Percentiles rank a stretch among this genome's conserved stretches.
These are phyloP conservation scores for Xylaria cubensis DNA, from an alignment of 495 filamentous ascomycete species.

Conservation along the genomic window DNA sequence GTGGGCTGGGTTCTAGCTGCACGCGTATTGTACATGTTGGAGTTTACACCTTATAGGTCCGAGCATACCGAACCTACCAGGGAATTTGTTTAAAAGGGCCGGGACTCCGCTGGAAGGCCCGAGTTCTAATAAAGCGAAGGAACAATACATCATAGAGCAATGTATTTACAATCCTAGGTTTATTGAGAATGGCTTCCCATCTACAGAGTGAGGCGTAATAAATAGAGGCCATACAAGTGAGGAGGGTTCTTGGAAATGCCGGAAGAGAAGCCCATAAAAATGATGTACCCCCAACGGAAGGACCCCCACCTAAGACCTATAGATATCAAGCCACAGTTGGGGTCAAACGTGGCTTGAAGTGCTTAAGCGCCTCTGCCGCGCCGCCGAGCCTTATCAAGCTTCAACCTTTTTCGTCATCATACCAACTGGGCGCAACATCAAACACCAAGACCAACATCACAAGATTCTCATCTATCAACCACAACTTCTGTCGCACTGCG, in stretches of 20 bases:
- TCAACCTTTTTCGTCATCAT: slow-evolving; percentile 17
- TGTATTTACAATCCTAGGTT: no score
- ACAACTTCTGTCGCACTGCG: neutral
- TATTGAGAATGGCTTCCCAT: no score
- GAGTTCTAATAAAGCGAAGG: slow-evolving; percentile 3
- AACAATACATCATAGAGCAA: neutral
- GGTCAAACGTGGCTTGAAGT: neutral
- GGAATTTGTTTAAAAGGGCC: slow-evolving; percentile 15
- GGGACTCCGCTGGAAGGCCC: slow-evolving; percentile 24
- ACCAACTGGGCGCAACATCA: neutral
- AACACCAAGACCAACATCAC: slow-evolving; percentile 40
- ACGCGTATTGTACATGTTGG: neutral
- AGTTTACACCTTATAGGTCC: slow-evolving; percentile 22
- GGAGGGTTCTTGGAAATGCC: no score
- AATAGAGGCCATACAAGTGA: no score
- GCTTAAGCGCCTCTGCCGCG: slow-evolving; percentile 11
- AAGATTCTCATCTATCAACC: slow-evolving; percentile 19
- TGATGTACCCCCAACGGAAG: neutral
- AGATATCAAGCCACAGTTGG: neutral
- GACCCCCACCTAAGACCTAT: neutral
- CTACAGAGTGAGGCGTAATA: no score
- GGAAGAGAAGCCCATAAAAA: no score
- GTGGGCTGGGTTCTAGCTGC: neutral
- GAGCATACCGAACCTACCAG: neutral
- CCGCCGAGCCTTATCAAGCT: neutral